Percentiles rank a stretch among this genome's conserved stretches.
Conservation (phyloP, 2,329 filamentous ascomycete genomes). For the Gremmenia infestans region DNA sequence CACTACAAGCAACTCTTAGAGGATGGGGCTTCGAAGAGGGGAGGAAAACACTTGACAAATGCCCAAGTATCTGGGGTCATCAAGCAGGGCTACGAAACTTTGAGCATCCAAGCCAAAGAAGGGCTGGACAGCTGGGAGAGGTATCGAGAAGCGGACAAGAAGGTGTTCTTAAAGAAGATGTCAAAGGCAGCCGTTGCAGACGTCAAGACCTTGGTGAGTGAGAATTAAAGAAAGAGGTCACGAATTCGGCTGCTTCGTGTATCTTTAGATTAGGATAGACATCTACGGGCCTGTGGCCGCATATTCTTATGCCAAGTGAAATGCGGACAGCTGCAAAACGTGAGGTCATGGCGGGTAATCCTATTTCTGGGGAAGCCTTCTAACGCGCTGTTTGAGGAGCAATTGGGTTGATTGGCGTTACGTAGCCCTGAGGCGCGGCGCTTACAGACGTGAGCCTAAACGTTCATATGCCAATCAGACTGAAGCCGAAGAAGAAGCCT, state of each 20-base stretch:
- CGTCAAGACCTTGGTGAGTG: conserved; percentile 40
- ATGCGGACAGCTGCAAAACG: neutral
- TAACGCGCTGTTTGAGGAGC: conserved; percentile 11
- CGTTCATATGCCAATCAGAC: neutral
- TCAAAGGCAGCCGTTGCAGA: conserved; percentile 73
- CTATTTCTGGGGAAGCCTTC: neutral
- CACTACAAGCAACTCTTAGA: conserved; percentile 85
- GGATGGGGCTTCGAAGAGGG: conserved; percentile 44
- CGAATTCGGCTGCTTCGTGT: neutral
- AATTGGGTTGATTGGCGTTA: neutral
- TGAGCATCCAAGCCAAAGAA: conserved; percentile 86
- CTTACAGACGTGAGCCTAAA: conserved; percentile 4
- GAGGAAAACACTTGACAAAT: conserved; percentile 68
- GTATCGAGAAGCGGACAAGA: conserved; percentile 83
- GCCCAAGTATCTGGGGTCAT: conserved; percentile 85
- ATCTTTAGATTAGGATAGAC: conserved; percentile 1
- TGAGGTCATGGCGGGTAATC: neutral
- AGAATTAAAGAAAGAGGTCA: conserved; percentile 14
- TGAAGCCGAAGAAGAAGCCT: conserved; percentile 3
- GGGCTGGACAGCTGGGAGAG: conserved; percentile 80
- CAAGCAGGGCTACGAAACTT: conserved; percentile 91
- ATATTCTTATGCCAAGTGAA: neutral
- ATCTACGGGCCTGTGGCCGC: neutral
- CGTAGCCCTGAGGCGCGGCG: conserved; percentile 8
- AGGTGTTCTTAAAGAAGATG: conserved; percentile 79